Evolutionary conservation across 129 eudicot genomes (phyloP).

Genomic region (Lonicera japonica): DNA sequence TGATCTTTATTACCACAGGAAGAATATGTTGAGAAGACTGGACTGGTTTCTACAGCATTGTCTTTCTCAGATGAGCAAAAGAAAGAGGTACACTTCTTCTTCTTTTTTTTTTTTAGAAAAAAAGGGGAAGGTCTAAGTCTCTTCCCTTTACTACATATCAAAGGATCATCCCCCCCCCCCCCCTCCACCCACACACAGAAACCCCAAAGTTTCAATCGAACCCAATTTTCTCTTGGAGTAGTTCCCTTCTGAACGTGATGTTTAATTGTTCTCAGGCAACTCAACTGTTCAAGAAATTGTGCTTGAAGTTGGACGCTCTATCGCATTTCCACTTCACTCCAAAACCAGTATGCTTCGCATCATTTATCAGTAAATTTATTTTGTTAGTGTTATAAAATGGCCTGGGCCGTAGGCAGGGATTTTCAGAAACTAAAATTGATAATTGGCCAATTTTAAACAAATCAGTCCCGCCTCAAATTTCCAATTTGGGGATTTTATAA

Average conservation of each 20-base stretch:
- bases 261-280: conserved; percentile 49
- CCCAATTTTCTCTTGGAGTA: background rate
- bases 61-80: conserved; percentile 77
- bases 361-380: background rate
- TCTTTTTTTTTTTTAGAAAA: background rate
- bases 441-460: no score
- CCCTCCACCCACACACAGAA: no score
- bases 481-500: no score
- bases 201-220: no score
- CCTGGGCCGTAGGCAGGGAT: no score
- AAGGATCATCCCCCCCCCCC: no score
- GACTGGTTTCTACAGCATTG: conserved; percentile 70
- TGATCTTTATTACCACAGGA: conserved; percentile 46
- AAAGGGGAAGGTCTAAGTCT: no score
- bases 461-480: no score
- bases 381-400: background rate
- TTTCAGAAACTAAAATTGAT: no score
- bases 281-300: conserved; percentile 59
- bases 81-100: conserved; percentile 50
- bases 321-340: conserved; percentile 98
- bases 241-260: background rate
- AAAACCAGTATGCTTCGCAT: conserved; percentile 63
- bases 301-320: conserved; percentile 85
- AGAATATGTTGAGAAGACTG: conserved; percentile 79
- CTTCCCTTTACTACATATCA: no score